phyloP scores from a whole-genome alignment of 495 filamentous ascomycete species.

The Aspergillus cavernicola region DNA sequence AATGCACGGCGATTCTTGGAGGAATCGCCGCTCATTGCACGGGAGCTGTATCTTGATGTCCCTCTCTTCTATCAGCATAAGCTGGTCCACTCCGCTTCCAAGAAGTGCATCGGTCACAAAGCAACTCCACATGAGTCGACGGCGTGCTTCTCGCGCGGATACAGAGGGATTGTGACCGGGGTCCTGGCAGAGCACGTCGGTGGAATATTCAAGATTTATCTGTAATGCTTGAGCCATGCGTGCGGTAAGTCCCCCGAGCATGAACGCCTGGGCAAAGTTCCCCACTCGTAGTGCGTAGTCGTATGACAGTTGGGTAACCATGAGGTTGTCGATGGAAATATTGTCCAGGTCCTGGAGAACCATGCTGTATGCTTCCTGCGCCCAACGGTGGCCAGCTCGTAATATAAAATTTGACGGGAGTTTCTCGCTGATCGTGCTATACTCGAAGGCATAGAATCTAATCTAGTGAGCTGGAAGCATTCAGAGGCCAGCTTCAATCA shows the following conservation, averaged over 20 bases:
- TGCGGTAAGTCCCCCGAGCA: conserved; percentile 34
- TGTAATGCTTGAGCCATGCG: conserved; percentile 38
- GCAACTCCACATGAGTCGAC: conserved; percentile 38
- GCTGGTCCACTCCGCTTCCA: conserved; percentile 32
- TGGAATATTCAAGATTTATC: conserved; percentile 34
- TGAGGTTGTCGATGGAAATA: conserved; percentile 33
- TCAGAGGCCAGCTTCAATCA: not conserved
- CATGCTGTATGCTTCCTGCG: conserved; percentile 23
- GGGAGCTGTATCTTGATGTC: conserved; percentile 38
- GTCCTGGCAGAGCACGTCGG: conserved; percentile 31
- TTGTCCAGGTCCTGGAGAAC: conserved; percentile 29
- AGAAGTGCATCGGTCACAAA: conserved; percentile 37
- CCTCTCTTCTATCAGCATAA: conserved; percentile 29
- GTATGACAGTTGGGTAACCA: conserved; percentile 31
- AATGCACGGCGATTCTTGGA: conserved; percentile 25
- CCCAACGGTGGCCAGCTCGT: conserved; percentile 26
- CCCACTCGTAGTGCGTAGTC: conserved; percentile 32
- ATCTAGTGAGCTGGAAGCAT: not conserved
- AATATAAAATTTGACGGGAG: conserved; percentile 16
- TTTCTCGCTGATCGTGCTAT: conserved; percentile 15
- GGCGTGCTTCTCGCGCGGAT: conserved; percentile 27
- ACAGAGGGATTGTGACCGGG: conserved; percentile 16
- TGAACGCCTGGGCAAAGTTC: conserved; percentile 34
- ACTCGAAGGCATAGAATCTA: conserved; percentile 27
- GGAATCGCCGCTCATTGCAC: conserved; percentile 29